Percentiles rank a stretch among this genome's conserved stretches.
phyloP scores from a whole-genome alignment of 306 rosid species.

The Glycine soja region DNA sequence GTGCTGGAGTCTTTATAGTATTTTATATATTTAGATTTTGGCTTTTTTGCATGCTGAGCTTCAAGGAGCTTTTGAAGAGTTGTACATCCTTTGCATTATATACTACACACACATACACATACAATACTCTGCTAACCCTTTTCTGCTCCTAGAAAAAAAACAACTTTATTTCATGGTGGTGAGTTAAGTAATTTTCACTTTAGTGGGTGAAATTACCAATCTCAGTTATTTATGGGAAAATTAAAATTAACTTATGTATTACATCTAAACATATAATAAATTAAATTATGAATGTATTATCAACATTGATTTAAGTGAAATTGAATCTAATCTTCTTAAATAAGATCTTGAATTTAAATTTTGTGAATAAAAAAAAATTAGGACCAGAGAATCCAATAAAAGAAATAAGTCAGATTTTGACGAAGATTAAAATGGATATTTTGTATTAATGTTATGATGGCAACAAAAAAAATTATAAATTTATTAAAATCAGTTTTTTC shows the following conservation, averaged over 20 bases:
- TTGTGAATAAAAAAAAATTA: no score
- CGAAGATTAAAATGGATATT: no score
- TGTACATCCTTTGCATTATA: not conserved
- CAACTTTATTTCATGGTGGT: not conserved
- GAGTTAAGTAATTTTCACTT: not conserved
- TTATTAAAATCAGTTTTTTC: no score
- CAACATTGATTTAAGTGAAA: no score
- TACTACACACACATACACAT: not conserved
- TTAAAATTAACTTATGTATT: not conserved
- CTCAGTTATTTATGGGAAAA: not conserved
- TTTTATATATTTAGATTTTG: slow-evolving; percentile 28
- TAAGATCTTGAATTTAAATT: no score
- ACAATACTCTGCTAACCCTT: not conserved
- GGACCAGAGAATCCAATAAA: no score
- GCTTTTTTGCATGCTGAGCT: slow-evolving; percentile 6
- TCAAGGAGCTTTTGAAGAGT: slow-evolving; percentile 2
- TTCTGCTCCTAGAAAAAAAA: not conserved
- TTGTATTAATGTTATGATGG: no score
- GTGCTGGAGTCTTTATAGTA: slow-evolving; percentile 24
- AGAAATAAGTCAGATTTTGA: no score
- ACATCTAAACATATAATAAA: not conserved
- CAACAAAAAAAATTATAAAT: no score
- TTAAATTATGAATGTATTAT: no score
- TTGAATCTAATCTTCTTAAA: no score
- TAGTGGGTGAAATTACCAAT: not conserved